Percentiles rank a stretch among this genome's conserved stretches.
Evolutionary conservation across 2,329 filamentous ascomycete species (phyloP).

Genomic region (Claviceps cyperi): DNA sequence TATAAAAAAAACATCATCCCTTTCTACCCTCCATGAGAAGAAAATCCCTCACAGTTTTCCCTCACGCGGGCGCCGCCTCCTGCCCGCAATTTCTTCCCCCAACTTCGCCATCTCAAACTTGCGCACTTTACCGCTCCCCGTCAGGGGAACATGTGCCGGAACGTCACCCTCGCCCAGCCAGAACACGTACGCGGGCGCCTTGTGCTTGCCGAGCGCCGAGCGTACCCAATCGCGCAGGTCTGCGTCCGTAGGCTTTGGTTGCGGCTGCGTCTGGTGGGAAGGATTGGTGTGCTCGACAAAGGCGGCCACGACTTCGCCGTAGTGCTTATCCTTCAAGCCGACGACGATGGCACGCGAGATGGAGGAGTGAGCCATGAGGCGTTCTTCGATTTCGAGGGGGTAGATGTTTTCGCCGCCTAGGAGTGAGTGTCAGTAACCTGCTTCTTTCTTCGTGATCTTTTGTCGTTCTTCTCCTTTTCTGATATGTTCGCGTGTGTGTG

Average conservation of each 20-base stretch:
- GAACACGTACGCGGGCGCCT: conserved; percentile 60
- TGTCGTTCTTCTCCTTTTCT: neutral
- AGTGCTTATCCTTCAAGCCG: conserved; percentile 53
- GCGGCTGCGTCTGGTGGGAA: neutral
- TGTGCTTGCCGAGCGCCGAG: conserved; percentile 47
- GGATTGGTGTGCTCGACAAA: conserved; percentile 36
- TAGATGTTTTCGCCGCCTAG: conserved; percentile 58
- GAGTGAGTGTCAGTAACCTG: neutral
- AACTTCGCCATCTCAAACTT: conserved; percentile 49
- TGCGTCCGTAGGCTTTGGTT: conserved; percentile 18
- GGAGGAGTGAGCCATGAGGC: conserved; percentile 48
- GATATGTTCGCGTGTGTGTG: neutral
- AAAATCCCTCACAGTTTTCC: conserved; percentile 25
- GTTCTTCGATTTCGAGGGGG: conserved; percentile 62
- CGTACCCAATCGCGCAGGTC: conserved; percentile 50
- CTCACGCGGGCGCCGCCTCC: conserved; percentile 29
- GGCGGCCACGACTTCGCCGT: conserved; percentile 58
- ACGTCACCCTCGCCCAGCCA: conserved; percentile 53
- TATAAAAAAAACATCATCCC: too few species aligned
- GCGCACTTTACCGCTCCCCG: conserved; percentile 58
- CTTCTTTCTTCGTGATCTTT: too few species aligned
- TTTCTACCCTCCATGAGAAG: too few species aligned
- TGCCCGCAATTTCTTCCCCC: conserved; percentile 39
- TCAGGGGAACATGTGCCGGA: conserved; percentile 42
- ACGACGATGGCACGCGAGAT: conserved; percentile 54